A percentile compares a stretch with the other conserved stretches of the same genome.
Conservation (phyloP, 306 rosid genomes). For the Fragaria ananassa region DNA sequence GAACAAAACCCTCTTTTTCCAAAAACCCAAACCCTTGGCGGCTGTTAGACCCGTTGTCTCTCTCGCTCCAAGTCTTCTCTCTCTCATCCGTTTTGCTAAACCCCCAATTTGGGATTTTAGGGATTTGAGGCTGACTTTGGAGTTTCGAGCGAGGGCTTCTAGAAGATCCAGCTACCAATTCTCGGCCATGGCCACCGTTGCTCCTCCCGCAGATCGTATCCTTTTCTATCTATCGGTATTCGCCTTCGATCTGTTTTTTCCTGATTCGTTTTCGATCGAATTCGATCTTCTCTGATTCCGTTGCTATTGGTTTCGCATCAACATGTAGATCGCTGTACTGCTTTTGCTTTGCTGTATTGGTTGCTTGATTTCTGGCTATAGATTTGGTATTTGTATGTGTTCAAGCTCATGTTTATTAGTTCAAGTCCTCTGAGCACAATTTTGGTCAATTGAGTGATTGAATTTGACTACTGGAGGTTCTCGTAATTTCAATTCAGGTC, state of each 20-base stretch:
- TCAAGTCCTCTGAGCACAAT: neutral
- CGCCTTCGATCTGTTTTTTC: conserved; percentile 15
- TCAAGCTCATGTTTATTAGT: neutral
- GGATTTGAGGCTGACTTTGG: conserved; percentile 11
- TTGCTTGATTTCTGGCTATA: neutral
- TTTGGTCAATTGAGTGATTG: neutral
- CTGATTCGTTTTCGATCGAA: conserved; percentile 27
- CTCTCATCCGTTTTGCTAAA: conserved; percentile 18
- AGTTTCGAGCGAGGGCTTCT: neutral
- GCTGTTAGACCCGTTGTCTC: conserved; percentile 72
- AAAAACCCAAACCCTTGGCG: conserved; percentile 99
- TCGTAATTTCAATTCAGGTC: neutral
- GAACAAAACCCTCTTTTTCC: conserved; percentile 77
- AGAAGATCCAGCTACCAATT: conserved; percentile 45
- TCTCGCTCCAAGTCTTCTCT: conserved; percentile 5
- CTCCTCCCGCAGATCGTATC: conserved; percentile 93
- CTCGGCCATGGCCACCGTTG: conserved; percentile 72
- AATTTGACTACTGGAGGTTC: conserved; percentile 1
- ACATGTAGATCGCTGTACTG: conserved; percentile 28
- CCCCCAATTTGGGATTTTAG: conserved; percentile 27
- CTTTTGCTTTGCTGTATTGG: neutral
- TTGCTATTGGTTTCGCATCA: neutral
- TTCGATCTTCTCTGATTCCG: neutral
- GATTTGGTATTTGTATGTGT: neutral
- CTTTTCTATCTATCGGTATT: conserved; percentile 31